A percentile compares a stretch with the other conserved stretches of the same genome.
phyloP scores from a whole-genome alignment of 2,329 filamentous ascomycete species.

The Paraphoma sp. region DNA sequence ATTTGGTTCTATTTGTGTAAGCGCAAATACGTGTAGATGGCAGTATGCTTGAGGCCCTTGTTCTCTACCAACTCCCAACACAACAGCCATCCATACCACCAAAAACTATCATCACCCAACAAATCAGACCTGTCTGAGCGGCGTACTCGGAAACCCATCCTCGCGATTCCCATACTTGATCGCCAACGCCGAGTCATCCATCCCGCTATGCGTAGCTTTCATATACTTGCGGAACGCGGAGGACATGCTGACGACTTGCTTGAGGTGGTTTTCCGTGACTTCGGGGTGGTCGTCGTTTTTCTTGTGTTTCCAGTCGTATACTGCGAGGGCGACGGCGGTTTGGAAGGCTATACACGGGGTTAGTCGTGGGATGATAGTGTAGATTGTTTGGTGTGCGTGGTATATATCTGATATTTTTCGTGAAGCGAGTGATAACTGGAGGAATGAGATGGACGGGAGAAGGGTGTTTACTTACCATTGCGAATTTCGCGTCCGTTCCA shows the following conservation, averaged over 20 bases:
- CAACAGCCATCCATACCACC: no score
- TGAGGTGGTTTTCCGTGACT: conserved; percentile 10
- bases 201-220: conserved; percentile 3
- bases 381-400: no score
- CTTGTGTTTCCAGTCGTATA: not conserved
- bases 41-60: no score
- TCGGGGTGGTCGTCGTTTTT: not conserved
- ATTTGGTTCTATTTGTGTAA: no score
- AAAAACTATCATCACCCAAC: not conserved
- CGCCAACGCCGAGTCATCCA: conserved; percentile 6
- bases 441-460: not conserved
- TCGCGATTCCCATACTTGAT: conserved; percentile 8
- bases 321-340: not conserved
- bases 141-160: conserved; percentile 1
- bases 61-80: no score
- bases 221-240: conserved; percentile 16
- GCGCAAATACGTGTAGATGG: no score
- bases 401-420: no score
- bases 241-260: conserved; percentile 15
- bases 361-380: no score
- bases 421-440: not conserved
- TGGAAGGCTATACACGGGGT: not conserved
- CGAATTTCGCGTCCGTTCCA: conserved; percentile 41
- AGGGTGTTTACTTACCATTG: conserved; percentile 20
- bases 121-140: not conserved